Evolutionary conservation across 2,329 filamentous ascomycete species (phyloP).

Genomic region (Aspergillus candidus): DNA sequence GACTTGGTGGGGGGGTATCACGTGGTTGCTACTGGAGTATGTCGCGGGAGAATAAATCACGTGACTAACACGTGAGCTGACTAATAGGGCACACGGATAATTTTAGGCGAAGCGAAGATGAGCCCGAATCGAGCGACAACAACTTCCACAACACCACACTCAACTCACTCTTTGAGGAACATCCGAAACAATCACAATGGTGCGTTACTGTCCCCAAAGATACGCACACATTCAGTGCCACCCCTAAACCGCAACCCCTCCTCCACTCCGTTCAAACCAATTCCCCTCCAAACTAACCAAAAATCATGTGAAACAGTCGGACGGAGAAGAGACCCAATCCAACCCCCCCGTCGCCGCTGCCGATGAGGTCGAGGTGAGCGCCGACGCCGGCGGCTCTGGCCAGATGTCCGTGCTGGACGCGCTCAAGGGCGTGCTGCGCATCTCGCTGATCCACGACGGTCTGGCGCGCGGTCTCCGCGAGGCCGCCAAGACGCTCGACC

Average conservation of each 20-base stretch:
- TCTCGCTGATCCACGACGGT: slow-evolving; percentile 98
- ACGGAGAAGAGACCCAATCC: slow-evolving; percentile 98
- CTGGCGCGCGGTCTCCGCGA: slow-evolving; percentile 97
- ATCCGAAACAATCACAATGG: slow-evolving; percentile 46
- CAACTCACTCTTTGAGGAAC: slow-evolving; percentile 48
- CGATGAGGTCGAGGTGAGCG: slow-evolving; percentile 91
- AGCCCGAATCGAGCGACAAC: slow-evolving; percentile 17
- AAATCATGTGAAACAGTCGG: slow-evolving; percentile 60
- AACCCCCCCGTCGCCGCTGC: slow-evolving; percentile 60
- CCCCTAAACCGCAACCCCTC: not conserved
- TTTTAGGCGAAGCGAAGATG: slow-evolving; percentile 23
- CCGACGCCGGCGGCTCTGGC: slow-evolving; percentile 64
- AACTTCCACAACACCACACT: slow-evolving; percentile 19
- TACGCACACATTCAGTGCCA: no score
- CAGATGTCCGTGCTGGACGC: slow-evolving; percentile 97
- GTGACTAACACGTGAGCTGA: no score
- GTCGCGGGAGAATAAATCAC: no score
- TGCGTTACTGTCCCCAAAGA: slow-evolving; percentile 20
- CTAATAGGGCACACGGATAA: slow-evolving; percentile 17
- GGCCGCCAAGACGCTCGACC: slow-evolving; percentile 97
- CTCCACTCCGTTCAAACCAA: not conserved
- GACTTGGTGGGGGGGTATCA: no score
- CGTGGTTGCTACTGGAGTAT: no score
- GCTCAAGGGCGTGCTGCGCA: slow-evolving; percentile 97
- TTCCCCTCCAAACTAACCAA: slow-evolving; percentile 14